Conservation (phyloP, 345 rosid species). For the Lagerstroemia speciosa region DNA sequence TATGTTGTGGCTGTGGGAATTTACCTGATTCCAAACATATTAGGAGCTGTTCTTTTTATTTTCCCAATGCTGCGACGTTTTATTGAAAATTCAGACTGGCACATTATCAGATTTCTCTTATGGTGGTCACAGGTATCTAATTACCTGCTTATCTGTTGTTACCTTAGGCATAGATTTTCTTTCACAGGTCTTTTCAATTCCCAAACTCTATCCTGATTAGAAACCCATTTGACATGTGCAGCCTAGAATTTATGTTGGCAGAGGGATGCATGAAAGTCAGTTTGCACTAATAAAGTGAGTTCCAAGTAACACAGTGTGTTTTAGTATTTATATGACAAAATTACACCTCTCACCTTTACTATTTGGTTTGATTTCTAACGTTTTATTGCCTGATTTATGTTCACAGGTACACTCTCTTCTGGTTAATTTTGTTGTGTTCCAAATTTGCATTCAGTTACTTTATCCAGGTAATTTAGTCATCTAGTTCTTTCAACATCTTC, state of each 20-base stretch:
- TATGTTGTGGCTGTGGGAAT: slow-evolving; percentile 68
- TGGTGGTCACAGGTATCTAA: slow-evolving; percentile 97
- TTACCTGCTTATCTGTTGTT: neutral
- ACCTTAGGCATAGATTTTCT: neutral
- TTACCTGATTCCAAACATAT: slow-evolving; percentile 73
- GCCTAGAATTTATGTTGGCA: slow-evolving; percentile 92
- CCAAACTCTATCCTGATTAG: neutral
- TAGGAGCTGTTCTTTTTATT: slow-evolving; percentile 71
- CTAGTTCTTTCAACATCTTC: slow-evolving; percentile 2
- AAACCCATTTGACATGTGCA: slow-evolving; percentile 26
- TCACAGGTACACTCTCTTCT: slow-evolving; percentile 78
- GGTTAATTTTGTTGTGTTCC: slow-evolving; percentile 66
- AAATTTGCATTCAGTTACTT: slow-evolving; percentile 72
- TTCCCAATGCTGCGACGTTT: slow-evolving; percentile 95
- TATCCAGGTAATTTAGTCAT: slow-evolving; percentile 51
- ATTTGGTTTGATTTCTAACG: neutral
- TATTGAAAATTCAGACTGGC: slow-evolving; percentile 98
- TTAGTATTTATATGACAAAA: neutral
- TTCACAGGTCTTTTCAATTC: neutral
- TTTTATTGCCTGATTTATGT: slow-evolving; percentile 7
- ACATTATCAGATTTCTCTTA: slow-evolving; percentile 66
- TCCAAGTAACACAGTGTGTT: neutral
- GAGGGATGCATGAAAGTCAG: slow-evolving; percentile 99
- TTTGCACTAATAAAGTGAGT: slow-evolving; percentile 83
- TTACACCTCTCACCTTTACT: neutral